Percentiles rank a stretch among this genome's conserved stretches.
Conservation (phyloP, 1,284 basidiomycete species). For the Inonotus obliquus region DNA sequence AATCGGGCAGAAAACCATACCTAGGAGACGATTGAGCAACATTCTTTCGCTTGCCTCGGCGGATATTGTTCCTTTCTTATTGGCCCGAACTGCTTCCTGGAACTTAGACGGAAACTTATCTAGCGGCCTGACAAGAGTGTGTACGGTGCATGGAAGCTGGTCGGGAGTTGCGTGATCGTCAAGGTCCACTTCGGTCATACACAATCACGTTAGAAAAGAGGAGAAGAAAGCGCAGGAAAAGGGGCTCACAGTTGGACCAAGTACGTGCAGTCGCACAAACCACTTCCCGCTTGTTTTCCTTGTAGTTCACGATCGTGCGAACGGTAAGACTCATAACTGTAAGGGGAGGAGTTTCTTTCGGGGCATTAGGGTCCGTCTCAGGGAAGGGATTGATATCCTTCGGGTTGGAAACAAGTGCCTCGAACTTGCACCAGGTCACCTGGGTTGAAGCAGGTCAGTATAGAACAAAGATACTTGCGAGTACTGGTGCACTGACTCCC, state of each 20-base stretch:
- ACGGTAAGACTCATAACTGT: constrained; percentile 88
- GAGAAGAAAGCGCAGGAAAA: neutral
- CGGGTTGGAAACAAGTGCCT: constrained; percentile 81
- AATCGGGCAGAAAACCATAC: constrained; percentile 35
- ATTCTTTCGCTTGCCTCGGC: constrained; percentile 82
- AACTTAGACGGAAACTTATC: constrained; percentile 87
- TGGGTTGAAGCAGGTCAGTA: constrained; percentile 27
- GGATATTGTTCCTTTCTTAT: constrained; percentile 67
- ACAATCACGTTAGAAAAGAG: constrained; percentile 1
- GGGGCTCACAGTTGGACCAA: constrained; percentile 79
- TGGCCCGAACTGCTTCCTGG: constrained; percentile 61
- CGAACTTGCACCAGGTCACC: constrained; percentile 95
- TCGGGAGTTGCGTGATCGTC: constrained; percentile 91
- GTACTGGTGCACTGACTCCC: constrained; percentile 50
- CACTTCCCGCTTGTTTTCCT: constrained; percentile 90
- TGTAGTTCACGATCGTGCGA: constrained; percentile 93
- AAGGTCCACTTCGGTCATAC: constrained; percentile 56
- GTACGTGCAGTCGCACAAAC: constrained; percentile 82
- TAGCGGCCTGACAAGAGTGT: constrained; percentile 92
- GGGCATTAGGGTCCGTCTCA: constrained; percentile 68
- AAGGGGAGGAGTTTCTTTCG: constrained; percentile 83
- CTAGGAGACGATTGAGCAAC: constrained; percentile 79
- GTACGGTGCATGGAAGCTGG: constrained; percentile 74
- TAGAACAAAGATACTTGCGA: neutral
- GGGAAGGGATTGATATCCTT: constrained; percentile 85